Percentiles rank a stretch among this genome's conserved stretches.
Evolutionary conservation across 805 yeast species (phyloP).

Genomic region (Saccharomycopsis sp.): DNA sequence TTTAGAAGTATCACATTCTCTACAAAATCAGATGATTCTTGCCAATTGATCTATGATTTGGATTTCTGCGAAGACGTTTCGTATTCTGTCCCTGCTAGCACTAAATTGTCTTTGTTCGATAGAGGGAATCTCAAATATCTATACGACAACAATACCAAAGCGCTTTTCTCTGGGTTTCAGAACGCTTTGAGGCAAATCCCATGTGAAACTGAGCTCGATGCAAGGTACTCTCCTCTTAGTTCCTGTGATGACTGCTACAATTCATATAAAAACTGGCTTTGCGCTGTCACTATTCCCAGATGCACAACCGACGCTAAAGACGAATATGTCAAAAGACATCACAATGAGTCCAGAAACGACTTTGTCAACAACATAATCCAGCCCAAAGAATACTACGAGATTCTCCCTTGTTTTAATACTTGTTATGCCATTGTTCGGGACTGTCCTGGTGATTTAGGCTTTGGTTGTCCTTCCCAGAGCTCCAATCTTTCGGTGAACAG

Average conservation of each 20-base stretch:
- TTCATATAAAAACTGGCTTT: conserved; percentile 81
- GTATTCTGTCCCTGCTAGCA: conserved; percentile 68
- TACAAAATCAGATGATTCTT: conserved; percentile 47
- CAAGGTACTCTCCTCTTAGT: conserved; percentile 65
- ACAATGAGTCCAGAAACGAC: conserved; percentile 50
- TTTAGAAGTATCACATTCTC: conserved; percentile 51
- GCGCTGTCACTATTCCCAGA: conserved; percentile 82
- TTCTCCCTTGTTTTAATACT: conserved; percentile 77
- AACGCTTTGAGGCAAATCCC: conserved; percentile 69
- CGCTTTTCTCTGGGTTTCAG: conserved; percentile 57
- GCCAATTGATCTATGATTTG: conserved; percentile 68
- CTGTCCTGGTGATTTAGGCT: conserved; percentile 75
- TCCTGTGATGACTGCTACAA: conserved; percentile 66
- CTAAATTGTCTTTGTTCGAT: conserved; percentile 31
- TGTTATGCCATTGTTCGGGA: conserved; percentile 74
- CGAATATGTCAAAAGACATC: conserved; percentile 41
- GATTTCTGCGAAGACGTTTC: conserved; percentile 78
- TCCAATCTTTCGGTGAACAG: background rate
- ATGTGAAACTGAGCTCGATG: conserved; percentile 62
- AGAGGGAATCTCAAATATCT: conserved; percentile 32
- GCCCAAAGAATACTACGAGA: conserved; percentile 65
- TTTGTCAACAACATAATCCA: conserved; percentile 48
- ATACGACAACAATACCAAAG: conserved; percentile 60
- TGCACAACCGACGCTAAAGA: conserved; percentile 51
- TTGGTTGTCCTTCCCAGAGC: conserved; percentile 56